Evolutionary conservation across 2,329 filamentous ascomycete species (phyloP).

Genomic region (Lachnellula cervina): DNA sequence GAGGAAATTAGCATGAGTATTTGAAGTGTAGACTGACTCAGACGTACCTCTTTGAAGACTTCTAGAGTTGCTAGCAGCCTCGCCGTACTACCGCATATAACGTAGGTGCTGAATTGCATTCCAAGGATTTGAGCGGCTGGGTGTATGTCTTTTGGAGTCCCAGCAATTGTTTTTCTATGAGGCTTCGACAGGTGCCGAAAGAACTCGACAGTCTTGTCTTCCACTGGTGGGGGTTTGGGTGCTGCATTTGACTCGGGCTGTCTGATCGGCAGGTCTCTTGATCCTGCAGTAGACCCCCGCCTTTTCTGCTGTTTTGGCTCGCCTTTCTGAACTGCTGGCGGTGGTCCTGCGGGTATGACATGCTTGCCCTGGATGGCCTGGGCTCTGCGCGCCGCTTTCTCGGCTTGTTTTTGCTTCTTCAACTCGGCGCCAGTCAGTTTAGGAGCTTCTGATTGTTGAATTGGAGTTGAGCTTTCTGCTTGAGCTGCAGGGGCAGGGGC

Average conservation of each 20-base stretch:
- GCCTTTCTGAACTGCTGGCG: slow-evolving; percentile 18
- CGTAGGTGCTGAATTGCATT: slow-evolving; percentile 77
- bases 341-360: slow-evolving; percentile 33
- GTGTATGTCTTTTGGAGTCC: slow-evolving; percentile 69
- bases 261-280: slow-evolving; percentile 23
- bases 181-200: slow-evolving; percentile 81
- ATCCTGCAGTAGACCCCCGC: slow-evolving; percentile 26
- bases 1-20: slow-evolving; percentile 14
- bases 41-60: slow-evolving; percentile 76
- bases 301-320: slow-evolving; percentile 35
- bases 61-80: slow-evolving; percentile 82
- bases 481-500: slow-evolving; percentile 8
- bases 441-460: slow-evolving; percentile 27
- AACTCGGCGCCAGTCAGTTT: slow-evolving; percentile 58
- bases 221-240: slow-evolving; percentile 47
- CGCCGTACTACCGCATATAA: slow-evolving; percentile 83
- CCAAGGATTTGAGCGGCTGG: slow-evolving; percentile 80
- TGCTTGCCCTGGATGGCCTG: slow-evolving; percentile 55
- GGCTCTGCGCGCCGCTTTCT: slow-evolving; percentile 82
- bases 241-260: slow-evolving; percentile 29
- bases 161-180: slow-evolving; percentile 58
- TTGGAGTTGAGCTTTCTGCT: neutral
- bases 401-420: slow-evolving; percentile 85
- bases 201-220: slow-evolving; percentile 64
- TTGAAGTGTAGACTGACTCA: neutral